phyloP scores from a whole-genome alignment of 1,284 basidiomycete genomes.

The Moesziomyces antarcticus region DNA sequence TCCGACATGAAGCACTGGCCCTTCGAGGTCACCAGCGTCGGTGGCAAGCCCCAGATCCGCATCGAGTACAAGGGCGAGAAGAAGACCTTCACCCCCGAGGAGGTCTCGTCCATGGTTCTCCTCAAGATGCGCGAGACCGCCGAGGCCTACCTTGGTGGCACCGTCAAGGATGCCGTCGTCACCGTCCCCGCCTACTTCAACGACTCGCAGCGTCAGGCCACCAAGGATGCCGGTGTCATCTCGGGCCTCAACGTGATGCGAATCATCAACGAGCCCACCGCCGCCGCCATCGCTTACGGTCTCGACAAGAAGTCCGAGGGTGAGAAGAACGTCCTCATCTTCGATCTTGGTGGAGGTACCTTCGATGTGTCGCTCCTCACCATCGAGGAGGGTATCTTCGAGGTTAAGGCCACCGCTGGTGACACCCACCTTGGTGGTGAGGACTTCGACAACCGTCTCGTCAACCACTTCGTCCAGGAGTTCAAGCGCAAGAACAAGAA shows the following conservation, averaged over 20 bases:
- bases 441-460: constrained; percentile 95
- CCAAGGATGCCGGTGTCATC: constrained; percentile 92
- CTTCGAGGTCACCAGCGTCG: constrained; percentile 85
- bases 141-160: constrained; percentile 90
- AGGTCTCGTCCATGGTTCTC: constrained; percentile 97
- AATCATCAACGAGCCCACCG: constrained; percentile 96
- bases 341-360: constrained; percentile 98
- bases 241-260: constrained; percentile 91
- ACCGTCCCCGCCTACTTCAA: constrained; percentile 95
- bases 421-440: constrained; percentile 99
- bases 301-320: constrained; percentile 84
- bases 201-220: constrained; percentile 94
- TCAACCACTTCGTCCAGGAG: constrained; percentile 97
- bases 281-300: constrained; percentile 94
- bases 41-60: constrained; percentile 85
- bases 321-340: constrained; percentile 94
- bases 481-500: constrained; percentile 99
- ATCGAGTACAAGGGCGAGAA: constrained; percentile 90
- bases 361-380: constrained; percentile 98
- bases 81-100: constrained; percentile 94
- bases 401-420: constrained; percentile 98
- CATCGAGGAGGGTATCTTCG: constrained; percentile 98
- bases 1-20: constrained; percentile 95
- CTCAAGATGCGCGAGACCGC: constrained; percentile 98
- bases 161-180: constrained; percentile 87